Evolutionary conservation across 2,329 filamentous ascomycete species (phyloP), one percentile per base, ranked within the genome.

Genomic region (Monosporascus sp.): DNA sequence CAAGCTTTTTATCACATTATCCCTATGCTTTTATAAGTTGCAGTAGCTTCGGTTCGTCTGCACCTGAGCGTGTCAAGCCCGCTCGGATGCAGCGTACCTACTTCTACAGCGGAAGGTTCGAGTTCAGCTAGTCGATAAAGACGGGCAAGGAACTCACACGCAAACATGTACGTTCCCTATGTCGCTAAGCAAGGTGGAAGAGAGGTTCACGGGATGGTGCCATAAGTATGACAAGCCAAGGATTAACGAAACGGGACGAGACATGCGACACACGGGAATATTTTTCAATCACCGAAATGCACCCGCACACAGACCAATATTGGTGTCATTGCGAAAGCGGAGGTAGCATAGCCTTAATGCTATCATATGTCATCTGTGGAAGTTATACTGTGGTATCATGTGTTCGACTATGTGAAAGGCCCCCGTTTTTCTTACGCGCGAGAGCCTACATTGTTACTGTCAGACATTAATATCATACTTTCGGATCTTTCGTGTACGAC

Each of bases 241-340:
- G 50, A 42, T 54, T 45, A 51, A 38, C 58, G 57, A 56, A 52
- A 60, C 53, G 59, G 54, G 51, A 54, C 54, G 59, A 36, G 41
- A 54, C 56, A 58, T 62, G 57, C 66, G 57, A 65, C 65, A 64
- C 52, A 55, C 65, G 61, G 65, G 54, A 63, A 60, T 60, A 61
- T 56, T 60, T 55, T 52, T 55, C 59, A 65, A 63, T 65, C 63
- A 63, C 60, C 58, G 63, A 65, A 50, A 59, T 55, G 52, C 42
- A 53, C 47, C n/a, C 61, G 63, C 38, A 54, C 53, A 62, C 62
- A 55, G 57, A 52, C 48, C 49, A 54, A 52, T 49, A 51, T 57
- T 50, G 38, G 57, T 49, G 49, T 42, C 58, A 55, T 54, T 47
- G 54, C 65, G 59, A 52, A 48, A 36, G 60, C 60, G 60, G 59